Evolutionary conservation across 495 filamentous ascomycete species (phyloP), one percentile per base, ranked within the genome.

Genomic region (Annulohypoxylon maeteangense): DNA sequence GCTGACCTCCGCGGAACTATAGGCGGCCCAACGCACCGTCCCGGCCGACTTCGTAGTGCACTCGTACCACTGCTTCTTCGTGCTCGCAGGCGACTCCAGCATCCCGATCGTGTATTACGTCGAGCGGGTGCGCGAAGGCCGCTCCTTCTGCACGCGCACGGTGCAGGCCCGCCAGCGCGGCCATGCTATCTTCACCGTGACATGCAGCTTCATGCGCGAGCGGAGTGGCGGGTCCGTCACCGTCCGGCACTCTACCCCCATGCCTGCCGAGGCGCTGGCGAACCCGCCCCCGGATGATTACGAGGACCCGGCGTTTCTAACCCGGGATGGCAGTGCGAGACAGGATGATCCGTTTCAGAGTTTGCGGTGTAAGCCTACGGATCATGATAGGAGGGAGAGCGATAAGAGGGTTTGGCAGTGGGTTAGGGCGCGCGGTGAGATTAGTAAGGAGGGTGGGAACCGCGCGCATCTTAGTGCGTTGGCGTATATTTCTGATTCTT

Each of bases 11-110:
- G 27, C 7, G 7, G 40, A 18, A 18, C 16, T 23, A 32, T 8
- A 77, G 53, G 94, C 96, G 14, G 95, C 93, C 10, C 93, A 96
- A 81, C 85, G 86, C 58, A 99, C 95, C 54, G 90, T 99, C 16
- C 90, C 91, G 1, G 74, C 82, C 22, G 84, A 92, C 78, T 97
- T 97, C 82, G 85, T 89, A 67, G 86, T 94, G 48, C 95, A 99
- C 82, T 92, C 89, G 80, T 97, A 97, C 93, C 95, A 99, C 85
- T 98, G 95, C 86, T 99, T 97, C 85, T 99, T 99, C 82, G 90
- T 99, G 38, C 90, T 98, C 1, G 93, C 93, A 10, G 95, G 95
- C 29, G 90, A 94, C 76, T 83, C 89, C 7, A 87, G 91, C 42
- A 89, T 96, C 36, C 95, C 95, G 4, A 91, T 99, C 69, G 82